Evolutionary conservation across 768 basidiomycete genomes (phyloP), one percentile per base, ranked within the genome.

Genomic region (Tephrocybe sp.): DNA sequence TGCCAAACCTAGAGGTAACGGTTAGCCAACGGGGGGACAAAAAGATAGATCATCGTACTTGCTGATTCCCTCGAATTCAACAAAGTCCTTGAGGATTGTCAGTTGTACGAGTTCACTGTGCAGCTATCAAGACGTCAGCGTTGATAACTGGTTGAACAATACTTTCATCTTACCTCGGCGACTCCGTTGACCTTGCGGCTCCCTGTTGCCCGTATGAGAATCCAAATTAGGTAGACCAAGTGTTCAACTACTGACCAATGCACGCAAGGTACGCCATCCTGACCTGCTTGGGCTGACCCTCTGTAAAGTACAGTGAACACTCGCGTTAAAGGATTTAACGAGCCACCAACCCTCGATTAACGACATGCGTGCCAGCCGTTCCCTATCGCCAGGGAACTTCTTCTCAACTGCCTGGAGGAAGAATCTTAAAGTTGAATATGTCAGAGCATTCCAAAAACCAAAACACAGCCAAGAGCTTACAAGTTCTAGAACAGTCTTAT

Each of bases 181-280:
- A 98, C 97, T 62, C 97, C 96, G 60, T 99, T 99, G 62, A 94
- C 89, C 65, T 85, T 89, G 59, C 85, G 81, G 62, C 86, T 89
- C 23, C 84, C 83, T 84, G 17, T 53, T n/a, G 51, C 39, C 40
- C 39, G 26, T 31, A 30, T 14, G 30, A 39, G 17, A 54, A 49
- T 51, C 30, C 47, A 26, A 26, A 32, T 17, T 5, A 36, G 61
- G 47, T 22, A 32, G 1, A 20, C 53, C 66, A 57, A 40, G 42
- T 26, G n/a, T 6, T 17, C n/a, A 34, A 32, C 26, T 7, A 51
- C 67, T 30, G 51, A 72, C 74, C 93, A 53, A 98, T 87, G 66
- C 87, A 87, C 14, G 97, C 97, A 20, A 99, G 74, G 68, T 89
- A 85, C 8, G 93, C 92, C 90, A 94, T 94, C 55, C 92, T 79